A percentile compares a stretch with the other conserved stretches of the same genome.
Evolutionary conservation across 768 basidiomycete species (phyloP).

Genomic region (Pleurotus eryngii): DNA sequence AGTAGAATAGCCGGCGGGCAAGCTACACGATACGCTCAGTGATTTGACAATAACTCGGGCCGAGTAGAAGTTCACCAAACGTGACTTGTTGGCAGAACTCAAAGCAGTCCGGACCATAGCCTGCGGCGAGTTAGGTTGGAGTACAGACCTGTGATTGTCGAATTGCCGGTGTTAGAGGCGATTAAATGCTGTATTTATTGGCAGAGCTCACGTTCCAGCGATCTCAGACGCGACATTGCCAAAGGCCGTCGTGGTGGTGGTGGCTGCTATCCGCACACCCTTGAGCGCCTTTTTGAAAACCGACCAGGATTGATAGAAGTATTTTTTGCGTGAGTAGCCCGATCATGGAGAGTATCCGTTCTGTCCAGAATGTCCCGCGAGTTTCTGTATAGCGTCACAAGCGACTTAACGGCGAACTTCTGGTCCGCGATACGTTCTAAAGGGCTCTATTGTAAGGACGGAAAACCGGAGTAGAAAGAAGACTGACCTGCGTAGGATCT

Average conservation of each 20-base stretch:
- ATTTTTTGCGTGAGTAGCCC: slow-evolving; percentile 25
- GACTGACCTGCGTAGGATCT: slow-evolving; percentile 59
- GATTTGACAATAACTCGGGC: not conserved
- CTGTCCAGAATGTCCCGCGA: slow-evolving; percentile 73
- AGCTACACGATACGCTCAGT: slow-evolving; percentile 39
- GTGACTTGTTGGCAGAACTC: slow-evolving; percentile 76
- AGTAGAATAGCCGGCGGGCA: slow-evolving; percentile 83
- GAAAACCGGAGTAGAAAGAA: slow-evolving; percentile 2
- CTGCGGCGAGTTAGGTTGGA: slow-evolving; percentile 85
- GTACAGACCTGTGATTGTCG: slow-evolving; percentile 47
- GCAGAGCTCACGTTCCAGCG: slow-evolving; percentile 38
- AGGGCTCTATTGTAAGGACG: not conserved
- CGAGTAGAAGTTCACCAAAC: slow-evolving; percentile 39
- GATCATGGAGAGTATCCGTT: slow-evolving; percentile 53
- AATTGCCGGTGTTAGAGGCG: too few relatives aligned
- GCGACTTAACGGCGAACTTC: slow-evolving; percentile 68
- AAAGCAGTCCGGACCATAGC: slow-evolving; percentile 79
- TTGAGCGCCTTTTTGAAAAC: slow-evolving; percentile 70
- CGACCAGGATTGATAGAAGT: slow-evolving; percentile 50
- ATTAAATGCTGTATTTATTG: too few relatives aligned
- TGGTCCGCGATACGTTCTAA: slow-evolving; percentile 80
- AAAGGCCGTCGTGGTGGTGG: slow-evolving; percentile 74
- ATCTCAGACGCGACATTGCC: slow-evolving; percentile 58
- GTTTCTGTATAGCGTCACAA: slow-evolving; percentile 76
- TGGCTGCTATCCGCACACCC: slow-evolving; percentile 69